Conservation (phyloP, 2,329 filamentous ascomycete genomes). For the Hymenoscyphus fructigenus region DNA sequence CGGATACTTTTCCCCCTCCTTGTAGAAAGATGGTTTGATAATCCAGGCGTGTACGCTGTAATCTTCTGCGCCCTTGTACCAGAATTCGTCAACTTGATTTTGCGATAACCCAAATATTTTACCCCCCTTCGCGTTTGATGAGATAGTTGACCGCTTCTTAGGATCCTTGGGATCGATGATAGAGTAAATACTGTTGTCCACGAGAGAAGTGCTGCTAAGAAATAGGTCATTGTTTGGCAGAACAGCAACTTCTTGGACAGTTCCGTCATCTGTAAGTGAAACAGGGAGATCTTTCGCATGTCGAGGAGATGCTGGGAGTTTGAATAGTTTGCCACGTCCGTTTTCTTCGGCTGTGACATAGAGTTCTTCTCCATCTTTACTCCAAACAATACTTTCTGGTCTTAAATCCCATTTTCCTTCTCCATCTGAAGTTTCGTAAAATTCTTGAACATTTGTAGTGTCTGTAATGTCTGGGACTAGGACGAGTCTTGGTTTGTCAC, state of each 20-base stretch:
- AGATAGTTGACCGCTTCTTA: slow-evolving; percentile 45
- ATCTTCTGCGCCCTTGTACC: slow-evolving; percentile 62
- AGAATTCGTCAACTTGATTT: slow-evolving; percentile 65
- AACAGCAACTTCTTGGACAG: slow-evolving; percentile 52
- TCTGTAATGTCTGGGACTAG: slow-evolving; percentile 61
- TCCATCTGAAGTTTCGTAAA: slow-evolving; percentile 61
- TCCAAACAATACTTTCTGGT: slow-evolving; percentile 58
- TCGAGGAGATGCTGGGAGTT: slow-evolving; percentile 54
- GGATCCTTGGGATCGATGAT: slow-evolving; percentile 47
- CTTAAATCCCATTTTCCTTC: slow-evolving; percentile 61
- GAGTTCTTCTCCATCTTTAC: slow-evolving; percentile 58
- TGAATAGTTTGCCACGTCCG: slow-evolving; percentile 62
- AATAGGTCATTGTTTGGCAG: slow-evolving; percentile 57
- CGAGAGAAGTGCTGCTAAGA: slow-evolving; percentile 64
- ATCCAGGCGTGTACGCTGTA: slow-evolving; percentile 70
- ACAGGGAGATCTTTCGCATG: slow-evolving; percentile 49
- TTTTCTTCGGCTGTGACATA: slow-evolving; percentile 73
- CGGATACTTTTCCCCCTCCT: slow-evolving; percentile 69
- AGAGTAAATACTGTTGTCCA: slow-evolving; percentile 71
- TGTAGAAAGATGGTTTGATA: slow-evolving; percentile 64
- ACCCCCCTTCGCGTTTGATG: slow-evolving; percentile 65
- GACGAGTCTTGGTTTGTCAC: slow-evolving; percentile 71
- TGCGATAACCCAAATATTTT: slow-evolving; percentile 64
- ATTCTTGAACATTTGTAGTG: slow-evolving; percentile 58
- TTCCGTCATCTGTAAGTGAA: slow-evolving; percentile 52